These are phyloP conservation scores for Naegleria gruberi DNA, from an alignment of 208 protist species.

Conservation along the genomic window DNA sequence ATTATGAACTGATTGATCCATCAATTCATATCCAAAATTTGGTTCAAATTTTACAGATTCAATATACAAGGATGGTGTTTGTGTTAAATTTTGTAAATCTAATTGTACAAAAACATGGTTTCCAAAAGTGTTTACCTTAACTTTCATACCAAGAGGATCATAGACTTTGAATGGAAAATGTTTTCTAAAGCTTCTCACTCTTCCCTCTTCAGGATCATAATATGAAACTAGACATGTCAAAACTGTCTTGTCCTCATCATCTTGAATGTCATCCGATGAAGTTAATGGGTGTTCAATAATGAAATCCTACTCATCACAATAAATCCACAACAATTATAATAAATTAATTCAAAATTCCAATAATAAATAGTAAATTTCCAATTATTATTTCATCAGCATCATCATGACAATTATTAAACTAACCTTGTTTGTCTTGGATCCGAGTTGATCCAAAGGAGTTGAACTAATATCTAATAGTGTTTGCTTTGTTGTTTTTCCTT, in stretches of 20 bases:
- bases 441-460: neutral
- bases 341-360: too few species aligned
- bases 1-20: neutral
- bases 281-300: conserved; percentile 14
- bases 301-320: neutral
- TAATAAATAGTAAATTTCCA: neutral
- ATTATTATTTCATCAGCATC: too few species aligned
- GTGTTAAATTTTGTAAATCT: conserved; percentile 9
- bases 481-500: neutral
- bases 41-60: neutral
- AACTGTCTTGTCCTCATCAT: neutral
- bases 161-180: neutral
- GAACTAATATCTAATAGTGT: neutral
- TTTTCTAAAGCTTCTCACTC: neutral
- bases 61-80: conserved; percentile 2
- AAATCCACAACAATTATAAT: too few species aligned
- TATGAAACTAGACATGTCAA: neutral
- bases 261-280: neutral
- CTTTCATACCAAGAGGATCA: conserved; percentile 6
- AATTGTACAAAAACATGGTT: conserved; percentile 15
- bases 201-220: neutral
- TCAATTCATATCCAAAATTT: neutral
- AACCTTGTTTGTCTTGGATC: neutral
- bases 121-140: neutral
- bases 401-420: neutral